Percentiles rank a stretch among this genome's conserved stretches.
phyloP scores from a whole-genome alignment of 208 protist species.

The Wallacemonas sp. region DNA sequence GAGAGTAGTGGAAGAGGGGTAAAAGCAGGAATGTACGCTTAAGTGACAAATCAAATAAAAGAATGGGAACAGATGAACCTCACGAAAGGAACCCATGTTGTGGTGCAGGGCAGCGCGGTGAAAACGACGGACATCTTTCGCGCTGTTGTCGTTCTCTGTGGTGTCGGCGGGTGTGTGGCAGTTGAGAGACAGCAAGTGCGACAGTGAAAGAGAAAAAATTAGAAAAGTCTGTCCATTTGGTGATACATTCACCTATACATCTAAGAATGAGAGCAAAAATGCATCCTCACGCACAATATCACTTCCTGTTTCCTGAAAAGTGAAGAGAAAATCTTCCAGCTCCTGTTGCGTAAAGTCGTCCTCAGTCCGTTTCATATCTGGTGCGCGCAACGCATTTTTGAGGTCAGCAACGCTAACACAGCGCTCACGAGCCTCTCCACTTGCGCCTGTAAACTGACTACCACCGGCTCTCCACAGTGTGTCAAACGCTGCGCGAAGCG shows the following conservation, averaged over 20 bases:
- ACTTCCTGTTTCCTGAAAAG: conserved; percentile 13
- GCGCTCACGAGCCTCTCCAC: not conserved
- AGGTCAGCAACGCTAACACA: conserved; percentile 16
- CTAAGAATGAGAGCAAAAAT: conserved; percentile 22
- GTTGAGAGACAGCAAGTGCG: no score
- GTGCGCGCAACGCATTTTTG: conserved; percentile 8
- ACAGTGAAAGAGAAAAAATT: not conserved
- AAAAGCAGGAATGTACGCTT: no score
- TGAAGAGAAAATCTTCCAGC: conserved; percentile 29
- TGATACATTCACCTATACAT: conserved; percentile 24
- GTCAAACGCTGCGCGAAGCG: conserved; percentile 31
- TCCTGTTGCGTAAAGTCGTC: conserved; percentile 21
- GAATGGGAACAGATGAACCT: no score
- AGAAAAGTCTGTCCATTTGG: not conserved
- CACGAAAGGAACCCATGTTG: no score
- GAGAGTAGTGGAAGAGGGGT: no score
- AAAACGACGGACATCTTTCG: no score
- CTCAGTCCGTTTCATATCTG: conserved; percentile 18
- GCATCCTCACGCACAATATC: conserved; percentile 37
- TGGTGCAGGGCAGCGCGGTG: no score
- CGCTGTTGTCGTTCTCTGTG: no score
- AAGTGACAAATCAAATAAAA: no score
- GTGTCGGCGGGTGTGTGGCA: no score
- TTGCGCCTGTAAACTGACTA: not conserved
- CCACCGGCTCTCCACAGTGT: conserved; percentile 24